A percentile compares a stretch with the other conserved stretches of the same genome.
Conservation (phyloP, 1,284 basidiomycete species). For the Puccinia horiana region DNA sequence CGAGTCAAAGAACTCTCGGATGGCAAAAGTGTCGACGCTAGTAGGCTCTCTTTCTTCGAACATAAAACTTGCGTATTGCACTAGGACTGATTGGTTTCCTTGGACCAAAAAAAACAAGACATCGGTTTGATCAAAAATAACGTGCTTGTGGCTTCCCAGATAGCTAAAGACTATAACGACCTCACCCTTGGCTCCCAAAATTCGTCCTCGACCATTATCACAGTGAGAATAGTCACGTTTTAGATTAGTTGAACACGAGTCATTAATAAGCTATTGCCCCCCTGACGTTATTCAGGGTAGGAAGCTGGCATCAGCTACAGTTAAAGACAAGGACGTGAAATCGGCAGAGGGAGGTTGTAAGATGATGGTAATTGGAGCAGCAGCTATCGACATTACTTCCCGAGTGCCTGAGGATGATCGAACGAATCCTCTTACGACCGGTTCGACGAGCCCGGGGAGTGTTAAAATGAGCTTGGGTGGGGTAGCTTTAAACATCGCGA, state of each 20-base stretch:
- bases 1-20: conserved; percentile 79
- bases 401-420: conserved; percentile 54
- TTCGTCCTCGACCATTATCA: conserved; percentile 14
- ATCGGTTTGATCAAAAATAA: conserved; percentile 88
- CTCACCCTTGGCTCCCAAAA: conserved; percentile 59
- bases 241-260: neutral
- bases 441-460: conserved; percentile 78
- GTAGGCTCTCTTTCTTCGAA: conserved; percentile 61
- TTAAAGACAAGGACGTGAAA: neutral
- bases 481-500: conserved; percentile 89
- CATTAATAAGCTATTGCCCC: neutral
- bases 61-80: neutral
- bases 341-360: conserved; percentile 10
- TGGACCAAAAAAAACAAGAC: conserved; percentile 64
- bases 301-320: neutral
- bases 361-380: conserved; percentile 75
- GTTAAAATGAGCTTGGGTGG: conserved; percentile 79
- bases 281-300: conserved; percentile 7
- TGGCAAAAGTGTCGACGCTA: conserved; percentile 72
- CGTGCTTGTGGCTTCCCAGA: conserved; percentile 77
- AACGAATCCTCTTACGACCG: conserved; percentile 57
- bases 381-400: conserved; percentile 82
- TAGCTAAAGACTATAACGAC: conserved; percentile 75
- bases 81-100: neutral
- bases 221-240: conserved; percentile 12